These are phyloP conservation scores for Metschnikowia colocasiae DNA, from an alignment of 805 yeast genomes.

Conservation along the genomic window DNA sequence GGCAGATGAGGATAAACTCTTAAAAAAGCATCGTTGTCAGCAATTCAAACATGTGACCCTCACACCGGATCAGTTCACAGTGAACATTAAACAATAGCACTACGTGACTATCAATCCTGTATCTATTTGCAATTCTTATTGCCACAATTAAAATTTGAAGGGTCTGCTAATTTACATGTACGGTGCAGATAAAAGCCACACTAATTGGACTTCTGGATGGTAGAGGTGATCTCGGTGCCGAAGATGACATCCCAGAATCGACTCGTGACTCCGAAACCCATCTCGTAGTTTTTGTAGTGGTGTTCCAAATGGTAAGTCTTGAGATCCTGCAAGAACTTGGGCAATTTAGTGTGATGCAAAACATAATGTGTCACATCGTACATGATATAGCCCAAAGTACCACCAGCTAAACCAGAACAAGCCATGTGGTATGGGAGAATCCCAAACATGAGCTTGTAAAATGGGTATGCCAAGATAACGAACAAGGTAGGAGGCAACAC, in stretches of 20 bases:
- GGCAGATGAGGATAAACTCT: neutral
- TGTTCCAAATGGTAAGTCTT: conserved; percentile 94
- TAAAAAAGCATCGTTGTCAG: neutral
- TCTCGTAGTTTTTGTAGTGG: conserved; percentile 93
- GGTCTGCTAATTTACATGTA: neutral
- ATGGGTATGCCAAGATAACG: conserved; percentile 67
- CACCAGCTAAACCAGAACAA: conserved; percentile 93
- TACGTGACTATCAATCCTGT: neutral
- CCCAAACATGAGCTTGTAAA: conserved; percentile 71
- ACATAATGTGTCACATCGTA: conserved; percentile 95
- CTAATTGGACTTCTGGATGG: conserved; percentile 41
- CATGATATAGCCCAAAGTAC: conserved; percentile 85
- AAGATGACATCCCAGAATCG: conserved; percentile 93
- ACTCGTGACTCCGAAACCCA: conserved; percentile 95
- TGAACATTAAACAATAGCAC: neutral
- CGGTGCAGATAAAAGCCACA: neutral
- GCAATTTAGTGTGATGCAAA: conserved; percentile 84
- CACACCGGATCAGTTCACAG: conserved; percentile 3
- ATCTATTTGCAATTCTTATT: neutral
- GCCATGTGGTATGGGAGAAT: conserved; percentile 80
- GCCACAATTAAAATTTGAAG: neutral
- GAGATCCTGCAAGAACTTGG: conserved; percentile 67
- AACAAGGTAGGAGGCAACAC: conserved; percentile 96
- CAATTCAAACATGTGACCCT: conserved; percentile 3
- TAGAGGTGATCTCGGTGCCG: conserved; percentile 66